Evolutionary conservation across 495 filamentous ascomycete species (phyloP).

Genomic region (Penicilliopsis zonata): DNA sequence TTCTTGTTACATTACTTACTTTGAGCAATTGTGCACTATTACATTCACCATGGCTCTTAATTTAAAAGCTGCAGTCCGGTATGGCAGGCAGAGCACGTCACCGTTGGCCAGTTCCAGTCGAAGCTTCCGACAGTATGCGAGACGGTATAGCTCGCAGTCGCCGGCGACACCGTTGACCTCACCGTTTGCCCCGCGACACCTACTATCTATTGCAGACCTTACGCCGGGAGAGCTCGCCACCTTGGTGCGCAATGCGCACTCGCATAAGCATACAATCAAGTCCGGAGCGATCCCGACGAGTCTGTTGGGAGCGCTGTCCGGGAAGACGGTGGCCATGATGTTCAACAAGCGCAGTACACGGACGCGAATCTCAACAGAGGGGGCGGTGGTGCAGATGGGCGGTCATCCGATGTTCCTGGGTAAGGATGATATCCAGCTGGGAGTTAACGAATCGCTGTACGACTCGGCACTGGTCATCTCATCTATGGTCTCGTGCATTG

Average conservation of each 20-base stretch:
- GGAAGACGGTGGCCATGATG: constrained; percentile 84
- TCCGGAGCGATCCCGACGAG: constrained; percentile 47
- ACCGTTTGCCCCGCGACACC: constrained; percentile 57
- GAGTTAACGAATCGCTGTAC: constrained; percentile 86
- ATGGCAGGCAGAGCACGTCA: constrained; percentile 20
- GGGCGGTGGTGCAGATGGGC: constrained; percentile 67
- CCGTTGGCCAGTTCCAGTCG: constrained; percentile 21
- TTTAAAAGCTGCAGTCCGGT: constrained; percentile 45
- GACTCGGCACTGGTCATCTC: constrained; percentile 85
- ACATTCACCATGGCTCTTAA: constrained; percentile 20
- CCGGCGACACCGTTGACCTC: constrained; percentile 25
- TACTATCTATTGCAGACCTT: constrained; percentile 83
- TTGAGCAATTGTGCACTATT: too few species aligned
- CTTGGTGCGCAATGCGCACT: constrained; percentile 67
- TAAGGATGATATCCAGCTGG: constrained; percentile 89
- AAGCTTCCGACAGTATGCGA: constrained; percentile 22
- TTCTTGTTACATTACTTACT: background rate
- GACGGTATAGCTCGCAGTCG: constrained; percentile 26
- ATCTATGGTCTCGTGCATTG: constrained; percentile 82
- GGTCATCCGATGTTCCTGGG: constrained; percentile 95
- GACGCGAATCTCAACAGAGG: constrained; percentile 86
- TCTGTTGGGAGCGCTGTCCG: constrained; percentile 44
- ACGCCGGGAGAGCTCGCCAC: constrained; percentile 64
- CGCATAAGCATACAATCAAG: constrained; percentile 69
- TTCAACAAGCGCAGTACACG: constrained; percentile 92